Conservation (phyloP, 2,329 filamentous ascomycete genomes). For the Elsinoe australis region DNA sequence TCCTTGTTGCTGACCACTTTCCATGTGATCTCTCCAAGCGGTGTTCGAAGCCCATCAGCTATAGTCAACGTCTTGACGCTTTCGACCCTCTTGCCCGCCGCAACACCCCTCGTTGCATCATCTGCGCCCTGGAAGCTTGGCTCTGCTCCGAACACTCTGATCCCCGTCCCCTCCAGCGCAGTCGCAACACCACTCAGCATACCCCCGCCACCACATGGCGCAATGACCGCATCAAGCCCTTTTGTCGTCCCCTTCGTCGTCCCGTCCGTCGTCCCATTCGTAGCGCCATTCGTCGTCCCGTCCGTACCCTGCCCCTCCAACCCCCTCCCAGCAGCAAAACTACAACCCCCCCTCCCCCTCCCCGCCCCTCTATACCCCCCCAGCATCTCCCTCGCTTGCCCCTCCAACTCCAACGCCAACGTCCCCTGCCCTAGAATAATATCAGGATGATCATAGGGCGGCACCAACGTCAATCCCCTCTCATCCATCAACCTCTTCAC, state of each 20-base stretch:
- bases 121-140: constrained; percentile 76
- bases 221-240: constrained; percentile 52
- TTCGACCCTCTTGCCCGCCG: constrained; percentile 55
- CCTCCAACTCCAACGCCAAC: constrained; percentile 69
- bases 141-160: constrained; percentile 78
- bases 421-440: constrained; percentile 95
- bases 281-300: constrained; percentile 19
- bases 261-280: too few relatives aligned
- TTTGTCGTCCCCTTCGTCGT: constrained; percentile 19
- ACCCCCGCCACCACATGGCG: constrained; percentile 81
- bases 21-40: constrained; percentile 71
- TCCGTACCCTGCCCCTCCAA: neutral
- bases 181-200: constrained; percentile 78
- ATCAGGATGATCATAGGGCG: constrained; percentile 86
- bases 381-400: constrained; percentile 57
- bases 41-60: constrained; percentile 81
- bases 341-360: constrained; percentile 22
- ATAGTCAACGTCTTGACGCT: constrained; percentile 70
- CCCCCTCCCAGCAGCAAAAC: constrained; percentile 19
- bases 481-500: constrained; percentile 59
- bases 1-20: constrained; percentile 60
- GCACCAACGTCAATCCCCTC: constrained; percentile 72
- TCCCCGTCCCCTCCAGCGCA: constrained; percentile 62
- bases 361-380: constrained; percentile 18
- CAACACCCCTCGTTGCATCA: constrained; percentile 67